These are phyloP conservation scores for Fusarium siculi DNA, from an alignment of 2,329 filamentous ascomycete species.

Conservation along the genomic window DNA sequence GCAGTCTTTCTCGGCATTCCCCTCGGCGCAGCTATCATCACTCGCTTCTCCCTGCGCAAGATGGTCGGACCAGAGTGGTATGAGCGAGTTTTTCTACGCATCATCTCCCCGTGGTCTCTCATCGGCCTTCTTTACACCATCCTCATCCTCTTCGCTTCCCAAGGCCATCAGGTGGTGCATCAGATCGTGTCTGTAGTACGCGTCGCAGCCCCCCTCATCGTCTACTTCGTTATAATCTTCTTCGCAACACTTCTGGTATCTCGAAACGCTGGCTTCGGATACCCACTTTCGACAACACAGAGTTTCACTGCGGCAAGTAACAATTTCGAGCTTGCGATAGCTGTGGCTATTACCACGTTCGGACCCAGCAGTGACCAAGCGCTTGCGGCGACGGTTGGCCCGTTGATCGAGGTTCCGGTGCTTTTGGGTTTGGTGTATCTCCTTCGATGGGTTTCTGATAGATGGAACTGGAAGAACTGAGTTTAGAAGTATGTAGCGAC, in stretches of 20 bases:
- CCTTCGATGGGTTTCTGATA: conserved; percentile 67
- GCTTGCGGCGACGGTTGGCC: conserved; percentile 83
- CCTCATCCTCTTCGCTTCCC: conserved; percentile 84
- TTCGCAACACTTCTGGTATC: conserved; percentile 71
- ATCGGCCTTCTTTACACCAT: conserved; percentile 90
- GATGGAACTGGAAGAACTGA: conserved; percentile 51
- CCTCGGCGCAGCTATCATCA: conserved; percentile 81
- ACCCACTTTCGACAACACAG: conserved; percentile 77
- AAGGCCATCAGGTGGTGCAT: conserved; percentile 79
- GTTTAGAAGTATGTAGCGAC: not conserved
- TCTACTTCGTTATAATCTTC: conserved; percentile 85
- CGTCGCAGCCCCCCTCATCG: conserved; percentile 81
- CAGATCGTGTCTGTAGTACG: conserved; percentile 86
- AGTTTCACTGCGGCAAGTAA: conserved; percentile 92
- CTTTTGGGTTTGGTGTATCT: conserved; percentile 81
- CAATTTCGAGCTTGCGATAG: conserved; percentile 93
- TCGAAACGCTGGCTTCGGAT: conserved; percentile 76
- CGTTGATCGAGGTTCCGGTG: conserved; percentile 87
- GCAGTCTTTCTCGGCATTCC: conserved; percentile 88
- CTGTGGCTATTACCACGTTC: conserved; percentile 84
- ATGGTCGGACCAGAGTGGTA: conserved; percentile 70
- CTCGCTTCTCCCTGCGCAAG: conserved; percentile 70
- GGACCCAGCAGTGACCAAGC: conserved; percentile 83
- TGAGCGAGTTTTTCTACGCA: conserved; percentile 74
- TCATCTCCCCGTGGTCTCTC: conserved; percentile 77